phyloP scores from a whole-genome alignment of 176 grass and related monocot genomes.

The Musa beccarii region DNA sequence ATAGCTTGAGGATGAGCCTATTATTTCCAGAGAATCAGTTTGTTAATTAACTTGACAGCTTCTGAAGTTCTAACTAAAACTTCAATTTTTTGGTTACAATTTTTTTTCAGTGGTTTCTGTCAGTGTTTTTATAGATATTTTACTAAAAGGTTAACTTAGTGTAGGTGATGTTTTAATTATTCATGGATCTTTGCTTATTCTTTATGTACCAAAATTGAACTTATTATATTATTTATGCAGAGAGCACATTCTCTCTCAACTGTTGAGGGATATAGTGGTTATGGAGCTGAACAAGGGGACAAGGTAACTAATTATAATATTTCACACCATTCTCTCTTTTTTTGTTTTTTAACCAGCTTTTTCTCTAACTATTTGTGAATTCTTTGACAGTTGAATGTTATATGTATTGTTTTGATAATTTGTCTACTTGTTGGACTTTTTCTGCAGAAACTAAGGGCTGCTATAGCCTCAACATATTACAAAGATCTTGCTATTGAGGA shows the following conservation, averaged over 20 bases:
- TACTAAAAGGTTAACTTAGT: no score
- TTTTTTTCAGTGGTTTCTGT: no score
- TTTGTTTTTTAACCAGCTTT: not conserved
- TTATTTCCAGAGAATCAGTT: no score
- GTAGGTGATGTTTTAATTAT: not conserved
- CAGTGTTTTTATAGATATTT: no score
- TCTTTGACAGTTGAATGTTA: no score
- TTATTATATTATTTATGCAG: constrained; percentile 22
- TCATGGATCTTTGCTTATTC: not conserved
- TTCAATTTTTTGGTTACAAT: no score
- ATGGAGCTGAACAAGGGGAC: constrained; percentile 99
- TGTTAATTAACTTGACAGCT: no score
- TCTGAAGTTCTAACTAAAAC: no score
- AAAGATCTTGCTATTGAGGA: constrained; percentile 70
- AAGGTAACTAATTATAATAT: constrained; percentile 38
- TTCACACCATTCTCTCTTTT: not conserved
- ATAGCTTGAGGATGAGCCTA: not conserved
- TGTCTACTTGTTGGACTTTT: constrained; percentile 1
- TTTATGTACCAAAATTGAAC: not conserved
- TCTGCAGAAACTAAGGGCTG: constrained; percentile 69
- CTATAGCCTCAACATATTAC: constrained; percentile 71
- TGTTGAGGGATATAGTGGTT: constrained; percentile 85
- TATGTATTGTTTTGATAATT: no score
- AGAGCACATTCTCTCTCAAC: constrained; percentile 66
- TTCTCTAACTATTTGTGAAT: no score